Evolutionary conservation across 2,329 filamentous ascomycete species (phyloP), one percentile per base, ranked within the genome.

Genomic region (Alternaria brassicicola): DNA sequence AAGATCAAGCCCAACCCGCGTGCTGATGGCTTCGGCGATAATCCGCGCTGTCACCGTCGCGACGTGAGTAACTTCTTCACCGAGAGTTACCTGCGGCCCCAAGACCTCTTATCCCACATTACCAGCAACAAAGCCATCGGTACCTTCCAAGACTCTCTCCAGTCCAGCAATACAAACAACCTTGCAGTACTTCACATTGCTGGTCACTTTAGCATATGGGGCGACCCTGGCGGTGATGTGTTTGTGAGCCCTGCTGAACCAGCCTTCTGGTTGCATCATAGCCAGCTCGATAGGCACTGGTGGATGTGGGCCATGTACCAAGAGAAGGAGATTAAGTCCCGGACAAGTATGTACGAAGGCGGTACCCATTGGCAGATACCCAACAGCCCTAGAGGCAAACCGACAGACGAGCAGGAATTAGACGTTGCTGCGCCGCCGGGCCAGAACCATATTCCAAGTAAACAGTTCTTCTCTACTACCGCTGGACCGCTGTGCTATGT

Each of bases 261-360:
- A 2, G 48, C 70, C 23, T 84, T 84, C 68, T 84, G 76, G 72
- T 69, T 81, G 35, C 82, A 83, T 61, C 82, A 84, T 60, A 77
- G 75, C 4, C 77, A 80, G 66, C 74, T 84, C 15, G 82, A 84
- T 64, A 71, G 80, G 9, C 71, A 79, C 13, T 84, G 78, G 78
- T 82, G 79, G 80, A 80, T 81, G 57, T 84, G 82, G 82, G 79
- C 81, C 66, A 80, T 79, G 49, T 72, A 72, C 42, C 45, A 61
- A 4, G 70, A 70, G 31, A 62, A 76, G 19, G 72, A 81, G 36
- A 25, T 73, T 15, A 68, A 67, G 57, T 52, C 30, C 3, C 45
- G 68, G 51, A 64, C 63, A 15, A 65, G 59, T 36, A 55, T 62
- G 63, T 80, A 83, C 58, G 73, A 74, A 78, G 81, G 31, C 65